Evolutionary conservation across 1,139 yeast genomes (phyloP).

Genomic region (Scheffersomyces titani): DNA sequence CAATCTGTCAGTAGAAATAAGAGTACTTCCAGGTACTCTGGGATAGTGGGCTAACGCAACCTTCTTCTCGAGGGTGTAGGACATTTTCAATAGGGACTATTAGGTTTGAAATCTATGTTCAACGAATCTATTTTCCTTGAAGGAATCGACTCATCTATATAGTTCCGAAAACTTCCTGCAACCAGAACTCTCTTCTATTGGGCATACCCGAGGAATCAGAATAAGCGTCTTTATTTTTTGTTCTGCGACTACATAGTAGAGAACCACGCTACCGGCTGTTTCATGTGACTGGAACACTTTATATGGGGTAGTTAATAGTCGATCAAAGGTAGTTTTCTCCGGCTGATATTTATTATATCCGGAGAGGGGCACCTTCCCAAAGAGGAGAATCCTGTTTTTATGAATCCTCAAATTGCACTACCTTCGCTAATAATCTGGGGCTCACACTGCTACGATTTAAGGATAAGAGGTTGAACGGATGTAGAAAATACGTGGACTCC

Average conservation of each 20-base stretch:
- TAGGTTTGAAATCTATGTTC: neutral
- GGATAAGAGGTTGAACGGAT: no score
- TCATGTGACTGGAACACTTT: neutral
- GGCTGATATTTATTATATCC: neutral
- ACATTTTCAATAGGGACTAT: constrained; percentile 1
- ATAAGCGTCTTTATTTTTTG: neutral
- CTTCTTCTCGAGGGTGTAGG: constrained; percentile 26
- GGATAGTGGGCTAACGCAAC: constrained; percentile 31
- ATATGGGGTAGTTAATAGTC: neutral
- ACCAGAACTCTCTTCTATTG: neutral
- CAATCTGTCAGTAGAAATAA: constrained; percentile 28
- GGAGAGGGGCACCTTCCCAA: neutral
- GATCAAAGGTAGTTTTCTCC: neutral
- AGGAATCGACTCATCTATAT: neutral
- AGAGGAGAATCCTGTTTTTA: neutral
- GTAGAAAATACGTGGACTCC: no score
- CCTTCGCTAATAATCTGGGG: neutral
- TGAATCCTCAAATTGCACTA: neutral
- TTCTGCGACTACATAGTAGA: neutral
- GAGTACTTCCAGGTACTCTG: constrained; percentile 33
- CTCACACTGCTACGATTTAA: no score
- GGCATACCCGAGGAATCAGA: neutral
- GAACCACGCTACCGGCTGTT: neutral
- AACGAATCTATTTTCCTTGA: neutral
- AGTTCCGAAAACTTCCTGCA: neutral